These are phyloP conservation scores for Sugiyamaella floridensis DNA, from an alignment of 805 yeast genomes.

Conservation along the genomic window DNA sequence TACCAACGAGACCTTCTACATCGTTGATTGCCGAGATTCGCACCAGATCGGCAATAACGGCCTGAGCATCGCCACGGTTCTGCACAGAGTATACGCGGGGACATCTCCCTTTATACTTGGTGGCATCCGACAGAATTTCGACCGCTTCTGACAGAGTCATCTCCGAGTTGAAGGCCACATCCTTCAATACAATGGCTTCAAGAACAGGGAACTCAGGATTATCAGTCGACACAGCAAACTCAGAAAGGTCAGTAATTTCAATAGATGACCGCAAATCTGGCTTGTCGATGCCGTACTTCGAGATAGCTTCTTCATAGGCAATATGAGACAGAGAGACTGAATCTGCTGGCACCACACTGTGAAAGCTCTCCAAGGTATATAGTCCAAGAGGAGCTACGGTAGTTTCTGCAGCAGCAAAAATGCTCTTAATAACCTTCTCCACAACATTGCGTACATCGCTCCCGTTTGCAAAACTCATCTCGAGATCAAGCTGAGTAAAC, in stretches of 20 bases:
- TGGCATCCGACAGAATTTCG: background rate
- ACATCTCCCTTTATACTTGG: background rate
- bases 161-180: slow-evolving; percentile 35
- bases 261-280: slow-evolving; percentile 70
- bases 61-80: background rate
- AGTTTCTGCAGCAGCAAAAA: background rate
- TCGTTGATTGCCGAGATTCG: background rate
- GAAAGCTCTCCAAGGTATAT: slow-evolving; percentile 24
- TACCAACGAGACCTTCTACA: background rate
- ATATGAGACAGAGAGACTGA: slow-evolving; percentile 26
- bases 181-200: slow-evolving; percentile 62
- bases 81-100: slow-evolving; percentile 1
- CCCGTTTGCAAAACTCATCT: slow-evolving; percentile 74
- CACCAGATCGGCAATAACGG: background rate
- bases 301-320: slow-evolving; percentile 62
- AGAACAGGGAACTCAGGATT: slow-evolving; percentile 54
- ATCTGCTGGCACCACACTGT: background rate
- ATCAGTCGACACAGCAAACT: slow-evolving; percentile 32
- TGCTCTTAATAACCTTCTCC: slow-evolving; percentile 44
- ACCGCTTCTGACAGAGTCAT: slow-evolving; percentile 3
- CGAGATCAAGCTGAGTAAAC: slow-evolving; percentile 94
- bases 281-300: slow-evolving; percentile 81
- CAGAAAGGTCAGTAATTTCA: slow-evolving; percentile 43
- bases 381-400: slow-evolving; percentile 33
- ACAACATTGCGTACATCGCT: slow-evolving; percentile 62